A percentile compares a stretch with the other conserved stretches of the same genome.
Evolutionary conservation across 192 early-diverging fungal genomes (phyloP).

Genomic region (Geranomyces variabilis): DNA sequence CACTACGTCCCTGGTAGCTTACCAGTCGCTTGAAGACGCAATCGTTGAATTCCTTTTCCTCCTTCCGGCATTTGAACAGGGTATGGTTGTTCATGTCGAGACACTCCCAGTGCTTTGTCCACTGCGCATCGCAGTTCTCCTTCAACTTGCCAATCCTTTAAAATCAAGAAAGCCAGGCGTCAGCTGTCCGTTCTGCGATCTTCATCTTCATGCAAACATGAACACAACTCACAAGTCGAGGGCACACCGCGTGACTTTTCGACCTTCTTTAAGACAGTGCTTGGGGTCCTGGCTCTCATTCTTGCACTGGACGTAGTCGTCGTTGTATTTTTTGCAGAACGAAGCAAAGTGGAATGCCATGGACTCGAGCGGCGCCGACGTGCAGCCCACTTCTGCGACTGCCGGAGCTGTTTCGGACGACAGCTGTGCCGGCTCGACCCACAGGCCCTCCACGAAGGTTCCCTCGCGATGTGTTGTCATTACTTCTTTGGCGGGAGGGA

Average conservation of each 20-base stretch:
- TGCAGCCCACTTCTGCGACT: conserved; percentile 87
- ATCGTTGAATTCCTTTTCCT: conserved; percentile 80
- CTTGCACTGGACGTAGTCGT: conserved; percentile 98
- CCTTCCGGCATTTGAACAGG: conserved; percentile 73
- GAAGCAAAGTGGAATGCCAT: conserved; percentile 86
- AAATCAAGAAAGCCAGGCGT: conserved; percentile 9
- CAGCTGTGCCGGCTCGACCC: conserved; percentile 85
- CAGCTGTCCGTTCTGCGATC: neutral
- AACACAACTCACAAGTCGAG: conserved; percentile 66
- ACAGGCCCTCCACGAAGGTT: conserved; percentile 58
- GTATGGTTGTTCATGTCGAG: conserved; percentile 92
- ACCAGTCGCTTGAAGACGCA: conserved; percentile 90
- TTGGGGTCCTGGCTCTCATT: conserved; percentile 84
- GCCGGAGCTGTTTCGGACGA: conserved; percentile 64
- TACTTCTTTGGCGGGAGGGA: no score
- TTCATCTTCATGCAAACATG: neutral
- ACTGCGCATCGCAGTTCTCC: conserved; percentile 84
- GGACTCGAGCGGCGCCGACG: conserved; percentile 90
- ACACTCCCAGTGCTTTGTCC: conserved; percentile 89
- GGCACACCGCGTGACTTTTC: conserved; percentile 94
- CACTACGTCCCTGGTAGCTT: conserved; percentile 22
- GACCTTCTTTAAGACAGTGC: conserved; percentile 91
- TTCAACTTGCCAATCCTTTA: conserved; percentile 82
- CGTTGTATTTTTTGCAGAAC: conserved; percentile 89
- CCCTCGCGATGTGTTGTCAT: conserved; percentile 41